Conservation (phyloP, 2,329 filamentous ascomycete species). For the Neofusicoccum sp. region DNA sequence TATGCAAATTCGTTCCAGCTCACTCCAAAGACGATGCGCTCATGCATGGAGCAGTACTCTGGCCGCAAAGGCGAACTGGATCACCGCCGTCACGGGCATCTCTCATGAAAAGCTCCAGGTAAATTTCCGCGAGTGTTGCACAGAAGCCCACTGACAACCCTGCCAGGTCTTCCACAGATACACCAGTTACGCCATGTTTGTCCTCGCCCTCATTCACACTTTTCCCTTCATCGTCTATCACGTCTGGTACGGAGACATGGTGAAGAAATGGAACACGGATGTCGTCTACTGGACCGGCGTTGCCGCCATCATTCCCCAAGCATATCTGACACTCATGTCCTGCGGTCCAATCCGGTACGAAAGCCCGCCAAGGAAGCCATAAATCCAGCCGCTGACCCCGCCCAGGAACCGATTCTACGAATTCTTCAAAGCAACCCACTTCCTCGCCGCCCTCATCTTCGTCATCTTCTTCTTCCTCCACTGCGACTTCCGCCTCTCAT, state of each 20-base stretch:
- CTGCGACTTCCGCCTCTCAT: constrained; percentile 55
- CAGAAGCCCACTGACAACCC: not conserved
- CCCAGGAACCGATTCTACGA: constrained; percentile 57
- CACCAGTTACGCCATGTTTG: constrained; percentile 49
- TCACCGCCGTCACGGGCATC: constrained; percentile 54
- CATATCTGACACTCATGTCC: constrained; percentile 57
- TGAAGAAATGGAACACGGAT: constrained; percentile 43
- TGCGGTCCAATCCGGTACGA: constrained; percentile 49
- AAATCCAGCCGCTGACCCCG: not conserved
- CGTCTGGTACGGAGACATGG: constrained; percentile 50
- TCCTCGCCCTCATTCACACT: constrained; percentile 57
- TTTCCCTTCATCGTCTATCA: constrained; percentile 60
- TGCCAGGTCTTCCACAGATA: constrained; percentile 28
- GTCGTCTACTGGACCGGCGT: constrained; percentile 58
- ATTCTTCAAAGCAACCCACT: constrained; percentile 60
- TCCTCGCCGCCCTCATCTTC: constrained; percentile 53
- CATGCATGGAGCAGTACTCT: constrained; percentile 36
- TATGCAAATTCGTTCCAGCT: not conserved
- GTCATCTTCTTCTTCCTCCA: constrained; percentile 61
- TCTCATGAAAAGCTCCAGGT: constrained; percentile 58
- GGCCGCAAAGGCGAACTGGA: constrained; percentile 56
- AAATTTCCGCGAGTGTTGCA: not conserved
- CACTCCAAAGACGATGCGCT: not conserved
- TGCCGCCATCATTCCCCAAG: constrained; percentile 52
- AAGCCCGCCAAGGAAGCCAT: not conserved